Base-by-base conservation (phyloP, 2,329 filamentous ascomycete genomes). In the Paecilomyces formosus region DNA sequence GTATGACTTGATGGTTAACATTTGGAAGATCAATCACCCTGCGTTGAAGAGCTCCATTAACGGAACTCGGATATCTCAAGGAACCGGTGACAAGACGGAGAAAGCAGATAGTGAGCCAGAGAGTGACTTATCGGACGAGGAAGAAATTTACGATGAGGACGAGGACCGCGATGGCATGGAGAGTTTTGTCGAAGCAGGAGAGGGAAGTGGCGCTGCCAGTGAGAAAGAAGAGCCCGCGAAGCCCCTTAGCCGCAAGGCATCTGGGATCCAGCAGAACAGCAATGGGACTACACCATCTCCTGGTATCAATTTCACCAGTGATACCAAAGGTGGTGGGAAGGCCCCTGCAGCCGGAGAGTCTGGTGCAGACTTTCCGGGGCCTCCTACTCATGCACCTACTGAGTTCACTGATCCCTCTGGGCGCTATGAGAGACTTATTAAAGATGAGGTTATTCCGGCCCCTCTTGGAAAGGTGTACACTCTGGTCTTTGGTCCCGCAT, bases 11-110 rank as follows among this genome's bases (percentile, higher is more conserved):
- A 92, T 99, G 70, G 89, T 99, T 64, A 95, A 95, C 60, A 97
- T 99, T 59, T 99, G 94, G 94, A 96, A 96, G 73, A 88, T 97
- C 30, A 94, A 90, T 15, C 94, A 99, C 71, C 93, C 94, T 1
- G 90, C 91, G 57, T 77, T 99, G 30, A 90, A 91, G 72, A 96
- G 92, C 70, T 95, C 91, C 3, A 79, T 96, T 2, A 97, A 97
- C 62, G 93, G 94, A 2, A 90, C 95, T 11, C 84, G 85, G 12
- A 81, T 97, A 2, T 89, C 92, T 63, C 87, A 90, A 61, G 88
- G 90, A 5, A 86, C 83, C 3, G 92, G 91, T 22, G 92, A 97
- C 73, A 96, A 94, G 77, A 96, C 91, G 0, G 92, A 95, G 67
- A 94, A 96, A 73, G 76, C 79, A 60, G 73, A 73, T 35, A 88